A percentile compares a stretch with the other conserved stretches of the same genome.
Evolutionary conservation across 805 yeast species (phyloP).

Genomic region (Zygoascus bituminiphila): DNA sequence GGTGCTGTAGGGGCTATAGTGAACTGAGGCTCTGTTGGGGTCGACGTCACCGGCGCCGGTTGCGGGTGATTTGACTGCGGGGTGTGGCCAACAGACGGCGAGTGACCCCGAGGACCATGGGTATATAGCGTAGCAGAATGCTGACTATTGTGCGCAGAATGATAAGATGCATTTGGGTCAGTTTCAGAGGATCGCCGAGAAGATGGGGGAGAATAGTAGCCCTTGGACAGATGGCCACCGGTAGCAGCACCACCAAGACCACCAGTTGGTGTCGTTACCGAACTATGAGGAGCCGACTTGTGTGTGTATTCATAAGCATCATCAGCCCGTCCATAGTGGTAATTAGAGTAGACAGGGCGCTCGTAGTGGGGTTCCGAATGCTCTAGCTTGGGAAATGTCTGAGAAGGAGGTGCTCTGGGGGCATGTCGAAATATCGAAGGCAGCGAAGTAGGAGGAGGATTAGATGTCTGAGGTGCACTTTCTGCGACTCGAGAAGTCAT

Average conservation of each 20-base stretch:
- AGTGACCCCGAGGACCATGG: background rate
- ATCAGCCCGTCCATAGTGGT: background rate
- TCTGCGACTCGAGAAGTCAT: slow-evolving; percentile 1
- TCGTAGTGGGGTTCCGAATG: background rate
- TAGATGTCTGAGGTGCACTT: background rate
- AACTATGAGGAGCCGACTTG: background rate
- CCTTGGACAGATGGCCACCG: background rate
- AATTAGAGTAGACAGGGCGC: background rate
- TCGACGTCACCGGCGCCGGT: background rate
- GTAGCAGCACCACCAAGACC: background rate
- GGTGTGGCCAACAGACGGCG: background rate
- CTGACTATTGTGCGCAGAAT: background rate
- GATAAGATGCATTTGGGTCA: background rate
- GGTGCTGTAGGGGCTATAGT: too few relatives aligned
- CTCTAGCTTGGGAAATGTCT: background rate
- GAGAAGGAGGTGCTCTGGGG: background rate
- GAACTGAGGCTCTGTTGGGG: background rate
- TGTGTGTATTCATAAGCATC: background rate
- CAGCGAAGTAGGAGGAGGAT: background rate
- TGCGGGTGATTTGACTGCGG: background rate
- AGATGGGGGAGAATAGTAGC: slow-evolving; percentile 10
- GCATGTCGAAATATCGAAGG: slow-evolving; percentile 2
- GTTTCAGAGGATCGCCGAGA: slow-evolving; percentile 11
- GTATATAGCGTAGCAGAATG: background rate
- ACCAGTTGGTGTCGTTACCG: background rate